These are phyloP conservation scores for Zoysia japonica DNA, from an alignment of 176 grass and related monocot species.

Conservation along the genomic window DNA sequence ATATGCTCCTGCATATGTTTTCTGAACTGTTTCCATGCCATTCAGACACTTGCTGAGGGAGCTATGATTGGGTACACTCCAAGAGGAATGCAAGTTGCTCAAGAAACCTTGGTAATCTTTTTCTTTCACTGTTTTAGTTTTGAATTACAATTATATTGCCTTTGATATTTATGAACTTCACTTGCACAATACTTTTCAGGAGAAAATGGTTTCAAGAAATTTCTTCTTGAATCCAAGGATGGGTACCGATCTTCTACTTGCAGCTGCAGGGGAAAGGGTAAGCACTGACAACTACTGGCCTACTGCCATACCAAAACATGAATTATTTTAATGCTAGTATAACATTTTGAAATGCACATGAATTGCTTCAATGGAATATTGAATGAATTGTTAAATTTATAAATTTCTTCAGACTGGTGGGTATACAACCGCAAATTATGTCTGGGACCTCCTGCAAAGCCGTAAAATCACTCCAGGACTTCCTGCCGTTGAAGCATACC, in stretches of 20 bases:
- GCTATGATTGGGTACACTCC: constrained; percentile 88
- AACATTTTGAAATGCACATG: constrained; percentile 6
- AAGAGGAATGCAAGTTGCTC: constrained; percentile 98
- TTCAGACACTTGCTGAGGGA: constrained; percentile 82
- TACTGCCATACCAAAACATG: constrained; percentile 17
- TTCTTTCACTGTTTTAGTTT: constrained; percentile 30
- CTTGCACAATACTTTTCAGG: constrained; percentile 53
- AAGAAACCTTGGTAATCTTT: constrained; percentile 74
- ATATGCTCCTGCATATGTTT: constrained; percentile 3
- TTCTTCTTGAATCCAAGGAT: constrained; percentile 85
- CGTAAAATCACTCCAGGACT: constrained; percentile 59
- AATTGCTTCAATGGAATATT: constrained; percentile 24
- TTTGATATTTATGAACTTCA: constrained; percentile 34
- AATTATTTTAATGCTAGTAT: constrained; percentile 22
- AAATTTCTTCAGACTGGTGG: constrained; percentile 72
- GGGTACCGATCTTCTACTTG: constrained; percentile 83
- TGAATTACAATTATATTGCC: constrained; percentile 1
- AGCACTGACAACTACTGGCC: constrained; percentile 10
- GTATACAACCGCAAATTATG: constrained; percentile 87
- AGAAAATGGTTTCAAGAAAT: constrained; percentile 72
- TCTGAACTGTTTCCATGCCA: constrained; percentile 25
- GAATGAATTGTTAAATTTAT: constrained; percentile 18
- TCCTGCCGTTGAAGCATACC: constrained; percentile 86
- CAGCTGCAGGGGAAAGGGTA: constrained; percentile 86
- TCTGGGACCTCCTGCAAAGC: constrained; percentile 91